Conservation (phyloP, 2,329 filamentous ascomycete species). For the Paraphoma chrysanthemicola region DNA sequence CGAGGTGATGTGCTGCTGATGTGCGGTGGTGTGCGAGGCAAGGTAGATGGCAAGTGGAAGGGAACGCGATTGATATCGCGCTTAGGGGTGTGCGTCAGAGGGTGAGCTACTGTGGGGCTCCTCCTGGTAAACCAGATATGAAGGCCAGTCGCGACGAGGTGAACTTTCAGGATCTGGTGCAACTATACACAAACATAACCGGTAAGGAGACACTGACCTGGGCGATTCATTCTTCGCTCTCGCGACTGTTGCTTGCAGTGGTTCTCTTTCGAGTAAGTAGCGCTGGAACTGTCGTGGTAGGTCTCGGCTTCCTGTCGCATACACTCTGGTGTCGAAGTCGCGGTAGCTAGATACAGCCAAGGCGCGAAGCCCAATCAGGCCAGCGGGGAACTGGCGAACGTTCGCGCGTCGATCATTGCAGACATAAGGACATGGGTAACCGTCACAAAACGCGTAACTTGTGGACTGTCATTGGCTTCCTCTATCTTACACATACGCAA, state of each 20-base stretch:
- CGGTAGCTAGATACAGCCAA: background rate
- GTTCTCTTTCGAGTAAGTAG: background rate
- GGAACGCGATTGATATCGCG: background rate
- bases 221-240: slow-evolving; percentile 54
- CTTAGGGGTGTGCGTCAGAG: background rate
- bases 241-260: slow-evolving; percentile 7
- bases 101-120: background rate
- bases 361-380: background rate
- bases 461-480: background rate
- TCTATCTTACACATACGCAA: background rate
- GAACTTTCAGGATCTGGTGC: no score
- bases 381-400: background rate
- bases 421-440: background rate
- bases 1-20: background rate
- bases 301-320: background rate
- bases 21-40: no score
- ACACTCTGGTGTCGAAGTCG: background rate
- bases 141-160: background rate
- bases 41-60: slow-evolving; percentile 6
- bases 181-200: slow-evolving; percentile 8
- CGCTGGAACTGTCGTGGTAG: background rate
- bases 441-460: background rate
- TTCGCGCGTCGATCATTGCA: background rate
- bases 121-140: background rate
- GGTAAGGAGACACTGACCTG: slow-evolving; percentile 50